phyloP scores from a whole-genome alignment of 352 stramenopile genomes.

The Globisporangium paroecandrum region DNA sequence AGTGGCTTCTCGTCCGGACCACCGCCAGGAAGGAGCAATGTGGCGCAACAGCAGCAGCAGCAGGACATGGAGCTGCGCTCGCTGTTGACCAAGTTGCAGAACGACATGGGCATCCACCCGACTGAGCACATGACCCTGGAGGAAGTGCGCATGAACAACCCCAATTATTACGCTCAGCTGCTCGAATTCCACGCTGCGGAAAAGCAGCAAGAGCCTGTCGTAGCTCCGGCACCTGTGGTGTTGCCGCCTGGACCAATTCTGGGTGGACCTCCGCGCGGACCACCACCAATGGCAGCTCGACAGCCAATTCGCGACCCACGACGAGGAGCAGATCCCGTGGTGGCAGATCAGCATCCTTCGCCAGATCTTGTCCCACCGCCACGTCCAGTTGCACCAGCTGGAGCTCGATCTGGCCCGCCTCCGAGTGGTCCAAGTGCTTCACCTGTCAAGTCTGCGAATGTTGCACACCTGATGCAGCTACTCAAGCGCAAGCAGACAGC shows the following conservation, averaged over 20 bases:
- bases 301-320: slow-evolving; percentile 12
- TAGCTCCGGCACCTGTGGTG: neutral
- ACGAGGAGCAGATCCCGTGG: slow-evolving; percentile 1
- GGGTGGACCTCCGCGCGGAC: slow-evolving; percentile 7
- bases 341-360: neutral
- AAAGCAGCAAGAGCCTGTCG: slow-evolving; percentile 6
- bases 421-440: slow-evolving; percentile 1
- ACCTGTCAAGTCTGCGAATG: slow-evolving; percentile 56
- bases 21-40: neutral
- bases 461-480: slow-evolving; percentile 79
- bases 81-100: slow-evolving; percentile 81
- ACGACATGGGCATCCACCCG: slow-evolving; percentile 85
- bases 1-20: slow-evolving; percentile 1
- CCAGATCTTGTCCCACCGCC: neutral
- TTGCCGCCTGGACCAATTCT: slow-evolving; percentile 11
- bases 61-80: slow-evolving; percentile 79
- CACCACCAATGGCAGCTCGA: neutral
- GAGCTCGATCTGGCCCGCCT: neutral
- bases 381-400: neutral
- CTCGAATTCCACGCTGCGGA: slow-evolving; percentile 52
- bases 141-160: slow-evolving; percentile 84
- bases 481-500: slow-evolving; percentile 65
- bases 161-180: slow-evolving; percentile 80
- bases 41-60: slow-evolving; percentile 30
- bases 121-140: slow-evolving; percentile 84